Base-by-base conservation (phyloP, 2,329 filamentous ascomycete species). In the Xylaria sp. region DNA sequence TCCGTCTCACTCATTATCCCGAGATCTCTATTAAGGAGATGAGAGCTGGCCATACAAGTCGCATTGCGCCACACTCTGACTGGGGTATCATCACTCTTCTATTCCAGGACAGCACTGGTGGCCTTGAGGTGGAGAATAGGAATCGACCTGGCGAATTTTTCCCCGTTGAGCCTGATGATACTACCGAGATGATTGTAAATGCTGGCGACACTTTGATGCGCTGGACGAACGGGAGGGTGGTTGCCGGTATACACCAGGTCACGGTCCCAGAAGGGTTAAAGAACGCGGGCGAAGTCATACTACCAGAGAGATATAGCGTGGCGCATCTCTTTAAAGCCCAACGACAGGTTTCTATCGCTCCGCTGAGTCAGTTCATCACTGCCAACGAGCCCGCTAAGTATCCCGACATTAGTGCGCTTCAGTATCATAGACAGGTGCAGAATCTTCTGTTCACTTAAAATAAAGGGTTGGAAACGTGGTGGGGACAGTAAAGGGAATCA, bases 21-120 rank as follows among this genome's bases (percentile, higher is more conserved):
- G 57, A 60, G 30, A 61, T 69, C 2, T 53, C 67, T 4, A 62
- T 63, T 25, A 36, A 57, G 9, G 57, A 60, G 0, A 58, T 69
- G 50, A 58, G 55, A 30, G 20, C 58, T 2, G 66, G 66, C 8
- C 45, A 28, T 25, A 67, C 65, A 8, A 65, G 65, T 25, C 71
- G 69, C 23, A 70, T 68, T 32, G 60, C 60, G 30, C 71, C 71
- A 15, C 69, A 72, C 52, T 67, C 70, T 10, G 71, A 72, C 48
- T 66, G 70, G 55, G 71, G 71, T 4, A 69, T 79, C 4, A 76
- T 81, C 45, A 80, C 79, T 0, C 70, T 81, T 7, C 70, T 82
- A 0, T 80, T 81, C 60, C 80, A 80, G 63, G 80, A 81, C 61
- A 70, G 63, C 6, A 72, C 76, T 6, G 77, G 79, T 12, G 80